phyloP scores from a whole-genome alignment of 345 rosid species.

The Erucastrum elatum region DNA sequence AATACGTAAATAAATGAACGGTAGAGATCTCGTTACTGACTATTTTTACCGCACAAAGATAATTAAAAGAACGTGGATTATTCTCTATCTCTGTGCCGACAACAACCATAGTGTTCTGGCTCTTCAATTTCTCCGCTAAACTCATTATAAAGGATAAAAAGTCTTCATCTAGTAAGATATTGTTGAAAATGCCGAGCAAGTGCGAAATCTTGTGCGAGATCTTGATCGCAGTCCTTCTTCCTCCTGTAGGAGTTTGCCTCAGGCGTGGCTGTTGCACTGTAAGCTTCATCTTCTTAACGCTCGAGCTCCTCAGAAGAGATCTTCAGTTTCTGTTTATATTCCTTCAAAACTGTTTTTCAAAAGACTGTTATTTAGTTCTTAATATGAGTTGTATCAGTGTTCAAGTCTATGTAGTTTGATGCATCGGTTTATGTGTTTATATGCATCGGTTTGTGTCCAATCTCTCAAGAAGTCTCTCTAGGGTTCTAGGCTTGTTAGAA shows the following conservation, averaged over 20 bases:
- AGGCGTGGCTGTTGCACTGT: slow-evolving; percentile 89
- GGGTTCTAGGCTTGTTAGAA: background rate
- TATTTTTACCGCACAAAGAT: background rate
- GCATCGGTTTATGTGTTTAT: background rate
- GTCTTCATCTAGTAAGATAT: background rate
- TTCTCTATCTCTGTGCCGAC: background rate
- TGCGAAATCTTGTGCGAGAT: slow-evolving; percentile 79
- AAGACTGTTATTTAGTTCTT: background rate
- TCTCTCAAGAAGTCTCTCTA: background rate
- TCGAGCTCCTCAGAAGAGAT: background rate
- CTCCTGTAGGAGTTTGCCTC: slow-evolving; percentile 88
- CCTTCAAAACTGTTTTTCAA: background rate
- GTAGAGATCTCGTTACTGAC: slow-evolving; percentile 17
- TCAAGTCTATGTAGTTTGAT: background rate
- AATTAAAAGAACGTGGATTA: slow-evolving; percentile 2
- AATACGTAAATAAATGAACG: background rate
- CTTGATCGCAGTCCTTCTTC: slow-evolving; percentile 76
- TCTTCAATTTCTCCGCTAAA: slow-evolving; percentile 12
- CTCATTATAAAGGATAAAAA: background rate
- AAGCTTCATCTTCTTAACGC: slow-evolving; percentile 32
- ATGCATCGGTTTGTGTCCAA: background rate
- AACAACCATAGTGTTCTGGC: slow-evolving; percentile 1
- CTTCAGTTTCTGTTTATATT: background rate
- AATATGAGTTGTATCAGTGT: no score
- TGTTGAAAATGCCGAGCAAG: slow-evolving; percentile 53